Base-by-base conservation (phyloP, 108 stramenopile species). In the Epipyxis sp. region DNA sequence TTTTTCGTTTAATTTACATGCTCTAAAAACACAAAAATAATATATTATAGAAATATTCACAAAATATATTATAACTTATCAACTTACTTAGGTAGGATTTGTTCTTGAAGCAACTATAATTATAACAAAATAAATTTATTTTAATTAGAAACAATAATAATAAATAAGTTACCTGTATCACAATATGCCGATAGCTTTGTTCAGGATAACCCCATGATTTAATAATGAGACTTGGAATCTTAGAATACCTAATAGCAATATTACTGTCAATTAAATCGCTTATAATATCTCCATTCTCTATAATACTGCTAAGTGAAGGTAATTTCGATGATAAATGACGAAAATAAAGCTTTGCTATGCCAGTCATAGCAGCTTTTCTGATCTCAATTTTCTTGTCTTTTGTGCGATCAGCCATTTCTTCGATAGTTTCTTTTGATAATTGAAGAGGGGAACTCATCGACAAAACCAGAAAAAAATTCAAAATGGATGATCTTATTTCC, bases 161-260 rank as follows among this genome's bases (percentile, higher is more conserved):
- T n/a, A 57, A n/a, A 57, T n/a, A 57, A 57, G n/a, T n/a, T 57
- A 57, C 54, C 54, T 74, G 71, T 6, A 57, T 10, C 40, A 37
- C 32, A 34, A 74, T 3, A 42, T 74, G 71, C 13, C 42, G 37
- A 27, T 13, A 43, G 10, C 6, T 42, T 13, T 27, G 6, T 10
- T 74, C 71, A 6, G 71, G 71, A 74, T 74, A 74, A 6, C 71
- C 71, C 71, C 71, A 74, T 10, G 32, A 46, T 32, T 74, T 74
- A 42, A 74, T 74, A 39, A 74, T 10, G 42, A 29, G 16, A 6
- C 6, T 42, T 27, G 71, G 71, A 39, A 74, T 25, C 16, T 32
- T 74, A 34, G 16, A 32, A 29, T 43, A 25, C 43, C 32, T 6
- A 37, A 10, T 39, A 13, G 27, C 6, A 3, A 74, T 39, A 6